phyloP scores from a whole-genome alignment of 2,329 filamentous ascomycete species.

The Colletotrichum higginsianum region DNA sequence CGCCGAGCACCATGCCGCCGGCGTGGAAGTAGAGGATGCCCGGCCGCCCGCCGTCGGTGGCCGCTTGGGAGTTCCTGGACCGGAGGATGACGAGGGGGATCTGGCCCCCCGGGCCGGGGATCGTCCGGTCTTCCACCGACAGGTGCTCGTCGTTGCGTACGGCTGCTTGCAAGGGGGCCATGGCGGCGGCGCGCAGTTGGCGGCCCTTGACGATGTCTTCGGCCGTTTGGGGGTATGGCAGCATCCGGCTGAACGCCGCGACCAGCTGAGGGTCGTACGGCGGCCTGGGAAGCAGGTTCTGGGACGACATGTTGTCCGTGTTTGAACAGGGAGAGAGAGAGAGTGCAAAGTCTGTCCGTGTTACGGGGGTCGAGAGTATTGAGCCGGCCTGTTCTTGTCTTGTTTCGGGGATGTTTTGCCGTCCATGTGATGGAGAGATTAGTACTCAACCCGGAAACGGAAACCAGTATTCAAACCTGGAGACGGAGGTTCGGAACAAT shows the following conservation, averaged over 20 bases:
- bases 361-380: too few relatives aligned
- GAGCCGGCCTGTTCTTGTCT: too few relatives aligned
- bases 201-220: slow-evolving; percentile 15
- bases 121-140: slow-evolving; percentile 22
- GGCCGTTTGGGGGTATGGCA: slow-evolving; percentile 8
- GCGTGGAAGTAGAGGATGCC: slow-evolving; percentile 31
- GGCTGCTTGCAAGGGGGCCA: slow-evolving; percentile 26
- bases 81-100: slow-evolving; percentile 29
- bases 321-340: too few relatives aligned
- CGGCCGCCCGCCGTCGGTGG: slow-evolving; percentile 3
- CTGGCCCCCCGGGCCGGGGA: slow-evolving; percentile 17
- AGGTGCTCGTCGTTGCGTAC: slow-evolving; percentile 24
- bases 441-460: too few relatives aligned
- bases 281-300: slow-evolving; percentile 13
- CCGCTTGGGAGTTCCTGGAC: slow-evolving; percentile 1
- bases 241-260: neutral
- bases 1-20: slow-evolving; percentile 35
- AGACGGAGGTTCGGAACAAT: too few relatives aligned
- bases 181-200: slow-evolving; percentile 9
- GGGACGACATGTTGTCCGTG: slow-evolving; percentile 5
- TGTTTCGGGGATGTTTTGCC: too few relatives aligned
- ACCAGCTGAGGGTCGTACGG: slow-evolving; percentile 30
- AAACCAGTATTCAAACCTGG: too few relatives aligned
- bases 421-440: too few relatives aligned
- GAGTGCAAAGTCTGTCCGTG: too few relatives aligned